Conservation (phyloP, 345 rosid genomes). For the Limnanthes douglasii region DNA sequence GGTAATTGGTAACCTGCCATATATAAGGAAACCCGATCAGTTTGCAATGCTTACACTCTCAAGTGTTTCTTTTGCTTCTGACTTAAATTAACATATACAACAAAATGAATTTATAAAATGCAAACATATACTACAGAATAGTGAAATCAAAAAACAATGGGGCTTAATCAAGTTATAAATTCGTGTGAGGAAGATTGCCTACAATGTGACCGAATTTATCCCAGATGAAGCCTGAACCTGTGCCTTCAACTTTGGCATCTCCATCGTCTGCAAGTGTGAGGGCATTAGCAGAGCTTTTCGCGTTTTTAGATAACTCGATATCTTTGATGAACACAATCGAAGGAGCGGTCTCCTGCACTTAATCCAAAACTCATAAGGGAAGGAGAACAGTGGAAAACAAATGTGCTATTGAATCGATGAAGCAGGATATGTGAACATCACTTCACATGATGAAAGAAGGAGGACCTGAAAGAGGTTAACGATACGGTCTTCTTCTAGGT, state of each 20-base stretch:
- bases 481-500: conserved; percentile 55
- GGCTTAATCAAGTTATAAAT: too few species aligned
- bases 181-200: conserved; percentile 13
- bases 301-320: conserved; percentile 36
- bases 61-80: too few species aligned
- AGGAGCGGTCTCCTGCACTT: conserved; percentile 42
- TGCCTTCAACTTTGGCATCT: conserved; percentile 58
- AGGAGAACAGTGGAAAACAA: neutral
- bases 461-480: conserved; percentile 66
- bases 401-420: neutral
- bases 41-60: too few species aligned
- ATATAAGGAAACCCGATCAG: conserved; percentile 1
- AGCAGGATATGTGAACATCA: neutral
- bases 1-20: conserved; percentile 73
- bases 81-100: too few species aligned
- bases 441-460: neutral
- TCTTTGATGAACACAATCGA: conserved; percentile 72
- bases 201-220: conserved; percentile 94
- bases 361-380: neutral
- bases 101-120: too few species aligned
- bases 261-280: conserved; percentile 19
- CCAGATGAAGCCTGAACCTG: conserved; percentile 93
- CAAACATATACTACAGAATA: too few species aligned
- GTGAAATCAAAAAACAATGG: neutral
- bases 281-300: conserved; percentile 16